These are phyloP conservation scores for Chimonanthus praecox DNA, from an alignment of 164 flowering plant species.

Conservation along the genomic window DNA sequence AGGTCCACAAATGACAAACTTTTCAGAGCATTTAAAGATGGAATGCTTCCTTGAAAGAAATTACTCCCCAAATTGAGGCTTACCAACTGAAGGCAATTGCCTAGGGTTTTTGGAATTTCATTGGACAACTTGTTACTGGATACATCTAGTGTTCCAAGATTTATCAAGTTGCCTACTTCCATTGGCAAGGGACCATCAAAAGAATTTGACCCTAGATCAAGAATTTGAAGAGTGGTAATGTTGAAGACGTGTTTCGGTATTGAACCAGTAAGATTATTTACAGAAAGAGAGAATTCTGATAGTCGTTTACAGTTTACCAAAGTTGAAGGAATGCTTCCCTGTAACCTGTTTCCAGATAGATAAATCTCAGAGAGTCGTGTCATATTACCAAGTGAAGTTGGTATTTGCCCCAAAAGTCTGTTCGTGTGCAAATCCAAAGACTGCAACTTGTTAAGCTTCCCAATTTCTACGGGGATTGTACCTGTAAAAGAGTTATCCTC, in stretches of 20 bases:
- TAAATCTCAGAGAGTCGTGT: background rate
- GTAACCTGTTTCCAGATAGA: slow-evolving; percentile 6
- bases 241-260: background rate
- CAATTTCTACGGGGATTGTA: slow-evolving; percentile 9
- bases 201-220: background rate
- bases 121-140: slow-evolving; percentile 1
- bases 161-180: background rate
- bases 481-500: background rate
- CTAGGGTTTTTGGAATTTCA: slow-evolving; percentile 7
- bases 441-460: slow-evolving; percentile 8
- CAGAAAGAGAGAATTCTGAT: background rate
- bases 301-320: background rate
- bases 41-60: slow-evolving; percentile 11
- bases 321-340: slow-evolving; percentile 10
- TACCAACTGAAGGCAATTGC: slow-evolving; percentile 2
- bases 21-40: slow-evolving; percentile 1
- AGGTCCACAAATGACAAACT: background rate
- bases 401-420: slow-evolving; percentile 12
- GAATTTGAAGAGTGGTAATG: background rate
- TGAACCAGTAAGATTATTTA: background rate
- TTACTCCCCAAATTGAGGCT: background rate
- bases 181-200: background rate
- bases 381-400: slow-evolving; percentile 9
- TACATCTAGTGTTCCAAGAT: background rate
- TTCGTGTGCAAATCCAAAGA: background rate